Evolutionary conservation across 2,329 filamentous ascomycete genomes (phyloP), one percentile per base, ranked within the genome.

Genomic region (Rhynchosporium agropyri): DNA sequence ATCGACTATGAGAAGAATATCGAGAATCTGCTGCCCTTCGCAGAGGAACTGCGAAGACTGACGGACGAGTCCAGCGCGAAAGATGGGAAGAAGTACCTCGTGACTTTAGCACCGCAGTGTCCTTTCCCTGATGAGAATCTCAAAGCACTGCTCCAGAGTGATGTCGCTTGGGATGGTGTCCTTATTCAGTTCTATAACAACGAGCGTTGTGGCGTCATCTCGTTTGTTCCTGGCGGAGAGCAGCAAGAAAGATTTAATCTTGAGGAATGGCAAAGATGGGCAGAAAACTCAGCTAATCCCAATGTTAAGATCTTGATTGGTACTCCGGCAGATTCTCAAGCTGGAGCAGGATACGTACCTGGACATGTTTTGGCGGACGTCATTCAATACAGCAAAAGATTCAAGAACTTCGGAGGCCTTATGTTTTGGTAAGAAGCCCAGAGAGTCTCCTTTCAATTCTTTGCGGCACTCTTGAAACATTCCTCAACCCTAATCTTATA

Each of bases 101-200:
- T 91, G 45, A 84, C 83, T 2, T 86, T 85, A 0, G 87, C 87
- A 15, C 89, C 88, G 0, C 89, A 90, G 76, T 92, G 87, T 70
- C 80, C 81, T 0, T 89, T 83, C 72, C 87, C 89, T 1, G 88
- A 90, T 68, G 76, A 77, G 0, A 81, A 86, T 33, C 80, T 85
- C 68, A 79, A 83, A 63, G 77, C 80, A 7, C 83, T 86, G 73
- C 79, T 90, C 42, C 75, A 81, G 63, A 81, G 79, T 0, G 75
- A 76, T 1, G 82, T 88, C 7, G 73, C 67, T 20, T 76, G 78
- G 50, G 78, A 79, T 58, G 74, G 74, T 3, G 69, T 79, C 36
- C 78, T 72, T 58, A 72, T 79, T 9, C 77, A 79, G 60, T 79
- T 78, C 63, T 79, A 79, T 70, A 79, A 80, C 67, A 79, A 79